These are phyloP conservation scores for Curvularia hawaiiensis DNA, from an alignment of 2,329 filamentous ascomycete species.

Conservation along the genomic window DNA sequence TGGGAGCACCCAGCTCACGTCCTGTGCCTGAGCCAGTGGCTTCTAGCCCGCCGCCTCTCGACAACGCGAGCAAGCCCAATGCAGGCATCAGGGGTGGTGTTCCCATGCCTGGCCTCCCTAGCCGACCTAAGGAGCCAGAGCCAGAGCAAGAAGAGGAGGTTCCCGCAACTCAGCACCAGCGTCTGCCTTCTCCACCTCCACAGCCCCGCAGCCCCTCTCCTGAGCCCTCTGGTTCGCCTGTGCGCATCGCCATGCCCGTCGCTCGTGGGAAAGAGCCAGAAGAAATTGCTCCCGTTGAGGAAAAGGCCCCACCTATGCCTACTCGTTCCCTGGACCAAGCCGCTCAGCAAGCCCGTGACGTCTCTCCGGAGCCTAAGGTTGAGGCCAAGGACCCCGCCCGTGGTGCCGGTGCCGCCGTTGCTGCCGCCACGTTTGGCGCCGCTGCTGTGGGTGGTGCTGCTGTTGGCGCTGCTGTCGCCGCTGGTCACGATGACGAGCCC, in stretches of 20 bases:
- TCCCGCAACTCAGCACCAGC: conserved; percentile 60
- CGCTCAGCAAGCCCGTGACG: conserved; percentile 67
- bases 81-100: conserved; percentile 68
- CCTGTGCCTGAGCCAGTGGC: conserved; percentile 49
- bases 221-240: conserved; percentile 70
- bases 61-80: conserved; percentile 71
- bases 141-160: conserved; percentile 46
- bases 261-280: conserved; percentile 62
- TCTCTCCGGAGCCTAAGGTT: conserved; percentile 67
- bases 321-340: conserved; percentile 65
- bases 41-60: conserved; percentile 65
- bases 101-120: conserved; percentile 77
- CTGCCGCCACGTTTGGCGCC: conserved; percentile 51
- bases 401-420: conserved; percentile 55
- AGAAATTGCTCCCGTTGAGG: conserved; percentile 58
- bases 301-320: conserved; percentile 64
- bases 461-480: conserved; percentile 47
- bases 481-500: conserved; percentile 43
- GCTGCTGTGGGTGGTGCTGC: conserved; percentile 51
- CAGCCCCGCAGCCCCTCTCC: conserved; percentile 53
- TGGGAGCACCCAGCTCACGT: conserved; percentile 52
- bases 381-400: conserved; percentile 62
- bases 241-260: conserved; percentile 86
- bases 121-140: conserved; percentile 57
- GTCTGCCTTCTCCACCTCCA: conserved; percentile 50